Evolutionary conservation across 2,329 filamentous ascomycete species (phyloP).

Genomic region (Rhinocladiella similis): DNA sequence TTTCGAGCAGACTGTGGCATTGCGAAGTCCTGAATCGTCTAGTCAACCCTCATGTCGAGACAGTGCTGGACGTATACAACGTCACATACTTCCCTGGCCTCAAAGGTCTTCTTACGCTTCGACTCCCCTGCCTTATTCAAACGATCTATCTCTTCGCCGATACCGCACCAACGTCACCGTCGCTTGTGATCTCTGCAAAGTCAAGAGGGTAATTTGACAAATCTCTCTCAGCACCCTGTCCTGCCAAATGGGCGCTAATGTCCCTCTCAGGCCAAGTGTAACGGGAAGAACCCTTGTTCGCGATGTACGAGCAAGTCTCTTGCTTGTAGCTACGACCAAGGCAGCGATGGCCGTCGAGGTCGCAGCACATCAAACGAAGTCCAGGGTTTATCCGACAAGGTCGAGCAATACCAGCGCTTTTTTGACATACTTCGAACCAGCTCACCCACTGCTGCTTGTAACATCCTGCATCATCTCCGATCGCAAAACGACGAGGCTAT

Average conservation of each 20-base stretch:
- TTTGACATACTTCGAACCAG: conserved; percentile 4
- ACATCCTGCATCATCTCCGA: background rate
- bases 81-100: background rate
- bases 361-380: conserved; percentile 1
- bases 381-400: conserved; percentile 1
- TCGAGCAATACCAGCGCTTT: conserved; percentile 8
- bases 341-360: conserved; percentile 6
- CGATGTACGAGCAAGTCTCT: conserved; percentile 31
- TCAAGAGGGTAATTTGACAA: conserved; percentile 35
- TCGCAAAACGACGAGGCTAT: background rate
- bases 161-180: conserved; percentile 47
- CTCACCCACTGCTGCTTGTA: background rate
- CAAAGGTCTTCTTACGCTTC: background rate
- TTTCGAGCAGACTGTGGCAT: background rate
- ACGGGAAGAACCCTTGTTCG: conserved; percentile 43
- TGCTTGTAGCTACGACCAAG: conserved; percentile 7
- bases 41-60: background rate
- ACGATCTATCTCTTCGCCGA: conserved; percentile 17
- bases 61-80: background rate
- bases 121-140: conserved; percentile 35
- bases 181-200: conserved; percentile 46
- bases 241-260: too few species aligned
- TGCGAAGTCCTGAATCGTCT: background rate
- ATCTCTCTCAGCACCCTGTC: too few species aligned
- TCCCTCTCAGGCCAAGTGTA: conserved; percentile 36